A percentile compares a stretch with the other conserved stretches of the same genome.
Evolutionary conservation across 805 yeast species (phyloP).

Genomic region (Yamadazyma phyllophila): DNA sequence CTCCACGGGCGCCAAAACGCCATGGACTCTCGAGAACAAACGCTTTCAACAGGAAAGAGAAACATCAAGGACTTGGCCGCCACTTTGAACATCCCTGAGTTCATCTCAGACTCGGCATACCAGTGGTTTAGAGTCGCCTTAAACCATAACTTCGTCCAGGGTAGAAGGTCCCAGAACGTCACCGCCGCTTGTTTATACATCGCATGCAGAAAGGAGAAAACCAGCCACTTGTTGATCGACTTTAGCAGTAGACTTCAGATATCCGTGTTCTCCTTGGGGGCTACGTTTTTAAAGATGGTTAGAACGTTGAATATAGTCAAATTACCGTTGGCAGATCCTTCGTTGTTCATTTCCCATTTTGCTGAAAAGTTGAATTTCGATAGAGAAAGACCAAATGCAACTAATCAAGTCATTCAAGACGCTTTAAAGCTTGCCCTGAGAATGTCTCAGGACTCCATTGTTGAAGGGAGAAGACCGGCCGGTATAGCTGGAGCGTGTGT

Average conservation of each 20-base stretch:
- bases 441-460: conserved; percentile 95
- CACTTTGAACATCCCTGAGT: conserved; percentile 77
- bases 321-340: conserved; percentile 90
- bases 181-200: conserved; percentile 92
- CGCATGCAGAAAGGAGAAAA: conserved; percentile 87
- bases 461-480: conserved; percentile 96
- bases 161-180: conserved; percentile 94
- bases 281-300: conserved; percentile 92
- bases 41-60: conserved; percentile 77
- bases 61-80: conserved; percentile 78
- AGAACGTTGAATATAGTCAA: conserved; percentile 72
- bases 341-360: conserved; percentile 89
- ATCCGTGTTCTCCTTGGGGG: conserved; percentile 91
- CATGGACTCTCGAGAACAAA: conserved; percentile 84
- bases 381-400: conserved; percentile 40
- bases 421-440: conserved; percentile 84
- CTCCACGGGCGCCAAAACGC: conserved; percentile 69
- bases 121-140: conserved; percentile 89
- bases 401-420: conserved; percentile 66
- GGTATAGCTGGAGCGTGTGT: conserved; percentile 98
- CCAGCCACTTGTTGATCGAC: conserved; percentile 95
- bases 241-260: conserved; percentile 87
- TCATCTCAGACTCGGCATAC: conserved; percentile 79
- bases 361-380: conserved; percentile 85
- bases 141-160: conserved; percentile 88